Evolutionary conservation across 352 stramenopile species (phyloP).

Genomic region (Phytopythium sindhum): DNA sequence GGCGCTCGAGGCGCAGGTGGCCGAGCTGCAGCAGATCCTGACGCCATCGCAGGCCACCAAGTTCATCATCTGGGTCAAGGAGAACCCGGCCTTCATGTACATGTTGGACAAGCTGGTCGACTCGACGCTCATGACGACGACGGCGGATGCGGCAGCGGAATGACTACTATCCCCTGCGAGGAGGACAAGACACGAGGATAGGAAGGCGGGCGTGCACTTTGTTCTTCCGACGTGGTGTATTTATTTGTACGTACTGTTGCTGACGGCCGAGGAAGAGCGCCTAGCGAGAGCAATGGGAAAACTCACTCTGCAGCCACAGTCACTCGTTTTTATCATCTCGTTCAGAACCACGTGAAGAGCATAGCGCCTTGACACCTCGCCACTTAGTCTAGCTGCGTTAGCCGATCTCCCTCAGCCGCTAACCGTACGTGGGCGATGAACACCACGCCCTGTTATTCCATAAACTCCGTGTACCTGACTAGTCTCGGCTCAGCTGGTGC

Average conservation of each 20-base stretch:
- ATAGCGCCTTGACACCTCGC: too few species aligned
- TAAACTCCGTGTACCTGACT: too few species aligned
- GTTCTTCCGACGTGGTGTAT: constrained; percentile 1
- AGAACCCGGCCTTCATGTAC: constrained; percentile 85
- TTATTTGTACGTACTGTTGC: constrained; percentile 3
- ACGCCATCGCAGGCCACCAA: constrained; percentile 75
- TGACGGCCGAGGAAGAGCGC: neutral
- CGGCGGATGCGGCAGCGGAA: neutral
- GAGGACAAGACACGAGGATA: neutral
- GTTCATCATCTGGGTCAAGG: constrained; percentile 87
- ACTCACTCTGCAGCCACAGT: neutral
- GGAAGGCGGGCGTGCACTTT: neutral
- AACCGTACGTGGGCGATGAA: too few species aligned
- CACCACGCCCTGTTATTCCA: too few species aligned
- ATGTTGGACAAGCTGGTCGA: constrained; percentile 83
- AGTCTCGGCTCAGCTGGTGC: too few species aligned
- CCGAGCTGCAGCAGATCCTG: constrained; percentile 67
- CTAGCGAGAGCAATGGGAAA: neutral
- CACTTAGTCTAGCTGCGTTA: too few species aligned
- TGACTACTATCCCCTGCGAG: neutral
- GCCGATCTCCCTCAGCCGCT: too few species aligned
- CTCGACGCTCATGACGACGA: constrained; percentile 36
- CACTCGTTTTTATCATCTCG: neutral
- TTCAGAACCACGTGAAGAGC: neutral
- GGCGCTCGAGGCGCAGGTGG: constrained; percentile 64